Conservation (phyloP, 2,329 filamentous ascomycete genomes). For the Colletotrichum plurivorum region DNA sequence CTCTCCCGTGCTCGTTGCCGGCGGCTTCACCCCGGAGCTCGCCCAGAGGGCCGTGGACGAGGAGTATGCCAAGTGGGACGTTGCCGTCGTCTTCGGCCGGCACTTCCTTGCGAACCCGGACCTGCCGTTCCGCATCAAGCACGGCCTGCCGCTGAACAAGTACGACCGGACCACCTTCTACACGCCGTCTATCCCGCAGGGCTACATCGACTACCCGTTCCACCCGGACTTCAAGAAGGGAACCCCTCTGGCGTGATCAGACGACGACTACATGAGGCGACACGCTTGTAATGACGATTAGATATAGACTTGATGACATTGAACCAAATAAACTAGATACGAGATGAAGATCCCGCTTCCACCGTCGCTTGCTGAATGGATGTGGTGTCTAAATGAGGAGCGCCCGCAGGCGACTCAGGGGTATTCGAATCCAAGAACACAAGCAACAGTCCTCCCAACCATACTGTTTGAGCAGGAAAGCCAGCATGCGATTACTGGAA, state of each 20-base stretch:
- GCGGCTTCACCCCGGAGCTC: slow-evolving; percentile 47
- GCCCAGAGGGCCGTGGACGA: slow-evolving; percentile 49
- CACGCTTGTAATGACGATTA: not conserved
- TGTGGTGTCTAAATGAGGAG: too few relatives aligned
- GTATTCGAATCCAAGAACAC: too few relatives aligned
- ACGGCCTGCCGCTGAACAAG: slow-evolving; percentile 44
- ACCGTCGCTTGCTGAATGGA: not conserved
- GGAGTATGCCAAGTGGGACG: slow-evolving; percentile 46
- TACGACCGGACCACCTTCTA: slow-evolving; percentile 50
- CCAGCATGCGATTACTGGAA: not conserved
- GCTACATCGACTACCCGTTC: slow-evolving; percentile 49
- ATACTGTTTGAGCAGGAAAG: not conserved
- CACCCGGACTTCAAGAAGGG: slow-evolving; percentile 32
- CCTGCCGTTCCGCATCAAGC: slow-evolving; percentile 45
- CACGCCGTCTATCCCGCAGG: slow-evolving; percentile 25
- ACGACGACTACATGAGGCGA: not conserved
- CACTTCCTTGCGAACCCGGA: slow-evolving; percentile 51
- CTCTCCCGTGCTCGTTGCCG: slow-evolving; percentile 51
- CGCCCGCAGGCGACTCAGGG: too few relatives aligned
- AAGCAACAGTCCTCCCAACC: not conserved
- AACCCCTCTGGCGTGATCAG: slow-evolving; percentile 13
- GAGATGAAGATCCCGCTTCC: not conserved
- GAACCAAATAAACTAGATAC: slow-evolving; percentile 9
- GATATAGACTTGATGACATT: slow-evolving; percentile 2
- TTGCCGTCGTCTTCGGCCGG: slow-evolving; percentile 52